Evolutionary conservation across 805 yeast genomes (phyloP).

Genomic region (Lachancea nothofagi): DNA sequence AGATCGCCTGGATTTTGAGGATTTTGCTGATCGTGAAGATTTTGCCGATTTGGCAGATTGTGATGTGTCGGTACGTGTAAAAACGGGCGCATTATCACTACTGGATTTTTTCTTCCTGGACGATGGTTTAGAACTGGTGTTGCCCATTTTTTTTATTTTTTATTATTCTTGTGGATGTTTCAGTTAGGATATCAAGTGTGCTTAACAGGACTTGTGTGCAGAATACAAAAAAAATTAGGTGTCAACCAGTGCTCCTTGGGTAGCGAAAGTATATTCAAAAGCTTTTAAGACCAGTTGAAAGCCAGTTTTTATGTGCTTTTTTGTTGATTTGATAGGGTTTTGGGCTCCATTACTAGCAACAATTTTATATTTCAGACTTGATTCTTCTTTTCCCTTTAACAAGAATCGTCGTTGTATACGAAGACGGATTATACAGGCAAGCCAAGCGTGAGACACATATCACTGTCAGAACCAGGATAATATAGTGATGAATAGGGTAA

Average conservation of each 20-base stretch:
- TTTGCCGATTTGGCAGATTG: constrained; percentile 44
- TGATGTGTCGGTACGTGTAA: constrained; percentile 51
- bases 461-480: too few relatives aligned
- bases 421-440: too few relatives aligned
- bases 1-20: constrained; percentile 26
- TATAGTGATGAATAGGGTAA: too few relatives aligned
- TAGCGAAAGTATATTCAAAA: too few relatives aligned
- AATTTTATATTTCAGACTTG: not conserved
- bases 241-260: too few relatives aligned
- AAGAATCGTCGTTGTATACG: not conserved
- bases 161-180: too few relatives aligned
- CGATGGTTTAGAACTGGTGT: constrained; percentile 42
- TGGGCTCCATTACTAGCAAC: constrained; percentile 1
- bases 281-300: not conserved
- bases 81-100: constrained; percentile 34
- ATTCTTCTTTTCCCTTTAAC: too few relatives aligned
- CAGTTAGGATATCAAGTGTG: too few relatives aligned
- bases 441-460: too few relatives aligned
- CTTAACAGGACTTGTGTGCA: too few relatives aligned
- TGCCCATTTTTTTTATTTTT: constrained; percentile 40
- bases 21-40: constrained; percentile 39
- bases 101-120: constrained; percentile 5
- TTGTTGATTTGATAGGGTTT: not conserved
- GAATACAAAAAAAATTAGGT: too few relatives aligned
- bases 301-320: not conserved